A percentile compares a stretch with the other conserved stretches of the same genome.
Evolutionary conservation across 2,329 filamentous ascomycete genomes (phyloP).

Genomic region (Aspergillus udagawae): DNA sequence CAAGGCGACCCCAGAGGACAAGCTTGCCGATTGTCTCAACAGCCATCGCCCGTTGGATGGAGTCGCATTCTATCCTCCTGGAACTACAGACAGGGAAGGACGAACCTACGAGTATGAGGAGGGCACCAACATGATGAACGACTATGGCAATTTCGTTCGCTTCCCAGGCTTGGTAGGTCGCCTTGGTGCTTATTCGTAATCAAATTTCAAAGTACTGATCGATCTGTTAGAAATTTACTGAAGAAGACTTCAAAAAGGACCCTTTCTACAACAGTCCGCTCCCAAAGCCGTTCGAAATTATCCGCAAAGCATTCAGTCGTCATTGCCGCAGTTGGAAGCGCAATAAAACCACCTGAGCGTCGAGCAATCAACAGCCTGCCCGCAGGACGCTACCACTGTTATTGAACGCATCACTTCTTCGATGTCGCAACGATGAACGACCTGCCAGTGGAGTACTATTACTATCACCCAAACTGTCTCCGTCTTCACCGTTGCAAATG

Average conservation of each 20-base stretch:
- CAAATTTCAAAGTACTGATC: constrained; percentile 8
- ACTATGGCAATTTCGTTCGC: constrained; percentile 63
- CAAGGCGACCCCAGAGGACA: constrained; percentile 74
- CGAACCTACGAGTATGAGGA: constrained; percentile 74
- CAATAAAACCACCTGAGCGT: constrained; percentile 11
- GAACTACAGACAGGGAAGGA: constrained; percentile 64
- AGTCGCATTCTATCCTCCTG: constrained; percentile 70
- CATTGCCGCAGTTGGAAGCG: constrained; percentile 21
- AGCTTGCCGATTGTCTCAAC: constrained; percentile 67
- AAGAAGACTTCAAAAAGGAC: constrained; percentile 39
- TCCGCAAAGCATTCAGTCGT: constrained; percentile 25
- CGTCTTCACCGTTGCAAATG: background rate
- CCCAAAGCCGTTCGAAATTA: constrained; percentile 25
- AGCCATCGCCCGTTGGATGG: constrained; percentile 78
- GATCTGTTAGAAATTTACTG: constrained; percentile 34
- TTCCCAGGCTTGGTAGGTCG: constrained; percentile 67
- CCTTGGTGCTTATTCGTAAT: background rate
- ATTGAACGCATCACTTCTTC: background rate
- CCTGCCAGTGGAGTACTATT: background rate
- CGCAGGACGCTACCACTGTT: background rate
- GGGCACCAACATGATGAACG: constrained; percentile 81
- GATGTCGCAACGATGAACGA: background rate
- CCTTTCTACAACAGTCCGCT: constrained; percentile 33
- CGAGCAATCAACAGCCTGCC: background rate
- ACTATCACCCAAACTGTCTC: background rate